These are phyloP conservation scores for Rhodotorula toruloides DNA, from an alignment of 768 basidiomycete genomes.

Conservation along the genomic window DNA sequence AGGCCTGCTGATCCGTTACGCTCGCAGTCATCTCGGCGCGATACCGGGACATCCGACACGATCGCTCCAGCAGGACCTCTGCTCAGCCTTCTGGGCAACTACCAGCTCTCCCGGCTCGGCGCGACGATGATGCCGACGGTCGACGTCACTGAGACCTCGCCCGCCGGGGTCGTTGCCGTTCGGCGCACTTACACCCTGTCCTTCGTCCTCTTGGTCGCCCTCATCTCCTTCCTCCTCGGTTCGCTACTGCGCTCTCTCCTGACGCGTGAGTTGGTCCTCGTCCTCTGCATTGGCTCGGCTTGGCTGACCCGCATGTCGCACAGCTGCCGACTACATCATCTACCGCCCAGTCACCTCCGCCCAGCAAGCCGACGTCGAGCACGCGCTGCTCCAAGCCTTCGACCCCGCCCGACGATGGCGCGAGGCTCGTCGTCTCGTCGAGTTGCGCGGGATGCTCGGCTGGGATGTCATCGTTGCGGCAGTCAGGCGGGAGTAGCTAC, in stretches of 20 bases:
- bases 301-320: background rate
- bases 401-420: slow-evolving; percentile 40
- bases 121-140: slow-evolving; percentile 18
- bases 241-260: slow-evolving; percentile 81
- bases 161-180: slow-evolving; percentile 11
- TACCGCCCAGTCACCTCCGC: slow-evolving; percentile 23
- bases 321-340: slow-evolving; percentile 39
- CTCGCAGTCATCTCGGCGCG: slow-evolving; percentile 10
- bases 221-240: slow-evolving; percentile 87
- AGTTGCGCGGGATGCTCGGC: slow-evolving; percentile 24
- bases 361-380: slow-evolving; percentile 26
- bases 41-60: slow-evolving; percentile 9
- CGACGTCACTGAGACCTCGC: slow-evolving; percentile 15
- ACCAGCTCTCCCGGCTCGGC: slow-evolving; percentile 33
- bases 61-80: slow-evolving; percentile 1
- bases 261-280: slow-evolving; percentile 88
- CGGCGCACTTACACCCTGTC: slow-evolving; percentile 50
- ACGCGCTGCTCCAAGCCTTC: slow-evolving; percentile 28
- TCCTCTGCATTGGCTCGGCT: slow-evolving; percentile 55
- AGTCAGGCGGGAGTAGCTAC: slow-evolving; percentile 26
- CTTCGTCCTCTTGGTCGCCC: slow-evolving; percentile 66
- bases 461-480: slow-evolving; percentile 41
- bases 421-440: slow-evolving; percentile 38
- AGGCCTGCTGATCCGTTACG: background rate
- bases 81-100: slow-evolving; percentile 31